A percentile compares a stretch with the other conserved stretches of the same genome.
phyloP scores from a whole-genome alignment of 2,329 filamentous ascomycete species.

The Fusarium sp. region DNA sequence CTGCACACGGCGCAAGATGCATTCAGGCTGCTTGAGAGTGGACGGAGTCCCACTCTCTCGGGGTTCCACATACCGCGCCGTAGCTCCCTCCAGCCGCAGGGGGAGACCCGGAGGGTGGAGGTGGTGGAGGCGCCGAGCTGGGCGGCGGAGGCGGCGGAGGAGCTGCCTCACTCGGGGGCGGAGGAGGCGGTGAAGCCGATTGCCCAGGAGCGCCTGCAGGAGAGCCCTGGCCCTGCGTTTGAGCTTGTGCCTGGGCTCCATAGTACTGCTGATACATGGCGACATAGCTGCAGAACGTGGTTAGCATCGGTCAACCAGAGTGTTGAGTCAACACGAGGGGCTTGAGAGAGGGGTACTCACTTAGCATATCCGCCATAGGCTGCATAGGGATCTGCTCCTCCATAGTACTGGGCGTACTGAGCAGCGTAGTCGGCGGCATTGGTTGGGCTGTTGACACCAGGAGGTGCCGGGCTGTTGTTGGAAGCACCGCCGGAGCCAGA shows the following conservation, averaged over 20 bases:
- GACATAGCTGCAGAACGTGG: slow-evolving; percentile 60
- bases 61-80: slow-evolving; percentile 67
- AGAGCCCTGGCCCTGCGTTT: slow-evolving; percentile 58
- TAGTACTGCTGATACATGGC: slow-evolving; percentile 82
- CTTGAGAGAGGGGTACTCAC: slow-evolving; percentile 55
- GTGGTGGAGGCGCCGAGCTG: slow-evolving; percentile 66
- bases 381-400: slow-evolving; percentile 83
- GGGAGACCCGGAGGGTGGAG: slow-evolving; percentile 58
- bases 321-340: background rate
- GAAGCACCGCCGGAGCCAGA: slow-evolving; percentile 44
- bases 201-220: slow-evolving; percentile 57
- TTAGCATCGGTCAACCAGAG: slow-evolving; percentile 35
- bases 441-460: slow-evolving; percentile 44
- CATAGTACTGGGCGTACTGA: slow-evolving; percentile 88
- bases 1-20: background rate
- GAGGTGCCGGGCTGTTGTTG: slow-evolving; percentile 55
- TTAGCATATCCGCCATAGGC: slow-evolving; percentile 90
- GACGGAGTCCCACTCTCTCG: background rate
- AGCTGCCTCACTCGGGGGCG: slow-evolving; percentile 69
- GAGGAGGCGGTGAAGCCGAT: slow-evolving; percentile 66
- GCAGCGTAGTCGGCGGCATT: slow-evolving; percentile 74
- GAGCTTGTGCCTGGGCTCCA: slow-evolving; percentile 59
- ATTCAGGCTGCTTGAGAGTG: background rate
- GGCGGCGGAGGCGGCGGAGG: slow-evolving; percentile 73
- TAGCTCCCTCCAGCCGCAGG: slow-evolving; percentile 63